These are phyloP conservation scores for Lithohypha guttulata DNA, from an alignment of 2,329 filamentous ascomycete species.

Conservation along the genomic window DNA sequence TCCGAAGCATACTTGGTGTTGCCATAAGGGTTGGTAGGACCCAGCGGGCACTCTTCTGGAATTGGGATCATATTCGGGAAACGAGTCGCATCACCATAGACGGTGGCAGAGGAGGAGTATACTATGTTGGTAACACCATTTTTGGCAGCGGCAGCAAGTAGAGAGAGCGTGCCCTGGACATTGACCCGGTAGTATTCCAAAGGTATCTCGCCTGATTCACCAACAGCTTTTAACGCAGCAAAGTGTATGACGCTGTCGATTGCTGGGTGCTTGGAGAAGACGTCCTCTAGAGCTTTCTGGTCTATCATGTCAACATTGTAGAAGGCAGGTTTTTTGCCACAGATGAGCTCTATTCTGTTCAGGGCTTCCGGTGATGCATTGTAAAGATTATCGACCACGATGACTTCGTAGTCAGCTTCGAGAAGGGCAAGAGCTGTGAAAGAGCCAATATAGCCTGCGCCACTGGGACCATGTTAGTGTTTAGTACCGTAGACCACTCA, in stretches of 20 bases:
- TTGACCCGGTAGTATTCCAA: conserved; percentile 98
- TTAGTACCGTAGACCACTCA: conserved; percentile 10
- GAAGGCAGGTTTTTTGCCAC: conserved; percentile 76
- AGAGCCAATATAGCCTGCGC: conserved; percentile 97
- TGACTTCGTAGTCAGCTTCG: conserved; percentile 87
- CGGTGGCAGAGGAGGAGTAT: conserved; percentile 95
- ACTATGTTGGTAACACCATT: conserved; percentile 94
- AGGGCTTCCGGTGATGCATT: conserved; percentile 88
- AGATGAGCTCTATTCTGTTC: conserved; percentile 90
- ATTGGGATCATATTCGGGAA: conserved; percentile 98
- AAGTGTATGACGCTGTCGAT: conserved; percentile 99
- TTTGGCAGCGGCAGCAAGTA: conserved; percentile 76
- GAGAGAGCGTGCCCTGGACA: conserved; percentile 79
- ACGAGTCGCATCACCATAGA: conserved; percentile 94
- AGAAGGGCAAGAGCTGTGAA: conserved; percentile 90
- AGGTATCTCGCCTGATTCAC: conserved; percentile 85
- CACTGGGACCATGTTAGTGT: conserved; percentile 45
- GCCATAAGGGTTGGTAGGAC: conserved; percentile 94
- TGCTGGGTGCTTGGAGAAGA: conserved; percentile 79
- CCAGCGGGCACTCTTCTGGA: conserved; percentile 89
- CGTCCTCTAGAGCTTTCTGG: conserved; percentile 68
- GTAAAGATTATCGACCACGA: conserved; percentile 93
- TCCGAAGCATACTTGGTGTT: conserved; percentile 93
- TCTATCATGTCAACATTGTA: conserved; percentile 82
- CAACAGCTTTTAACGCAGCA: conserved; percentile 94